A percentile compares a stretch with the other conserved stretches of the same genome.
These are phyloP conservation scores for Saccharata proteae DNA, from an alignment of 2,329 filamentous ascomycete species.

Conservation along the genomic window DNA sequence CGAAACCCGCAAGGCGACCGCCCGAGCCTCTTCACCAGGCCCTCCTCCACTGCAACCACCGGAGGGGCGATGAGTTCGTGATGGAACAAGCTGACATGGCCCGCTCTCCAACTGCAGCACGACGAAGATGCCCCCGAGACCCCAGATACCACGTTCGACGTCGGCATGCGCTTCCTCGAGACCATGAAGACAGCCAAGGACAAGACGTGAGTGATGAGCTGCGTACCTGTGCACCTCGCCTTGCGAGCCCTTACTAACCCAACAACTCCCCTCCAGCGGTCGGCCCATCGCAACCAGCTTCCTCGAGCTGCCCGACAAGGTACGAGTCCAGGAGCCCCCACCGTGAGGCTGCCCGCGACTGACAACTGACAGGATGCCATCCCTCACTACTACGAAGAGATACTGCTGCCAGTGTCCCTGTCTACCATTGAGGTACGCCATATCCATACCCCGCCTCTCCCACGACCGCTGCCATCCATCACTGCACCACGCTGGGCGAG, in stretches of 20 bases:
- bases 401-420: slow-evolving; percentile 67
- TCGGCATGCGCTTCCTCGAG: slow-evolving; percentile 62
- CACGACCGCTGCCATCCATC: not conserved
- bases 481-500: not conserved
- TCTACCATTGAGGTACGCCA: slow-evolving; percentile 57
- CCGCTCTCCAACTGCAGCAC: slow-evolving; percentile 16
- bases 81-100: slow-evolving; percentile 5
- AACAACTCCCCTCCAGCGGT: slow-evolving; percentile 32
- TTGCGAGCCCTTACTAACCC: slow-evolving; percentile 4
- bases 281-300: slow-evolving; percentile 66
- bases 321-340: slow-evolving; percentile 17
- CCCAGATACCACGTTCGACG: slow-evolving; percentile 54
- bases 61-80: not conserved
- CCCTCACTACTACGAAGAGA: slow-evolving; percentile 66
- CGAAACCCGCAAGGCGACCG: slow-evolving; percentile 13
- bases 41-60: slow-evolving; percentile 3
- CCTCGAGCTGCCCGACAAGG: slow-evolving; percentile 53
- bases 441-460: not conserved
- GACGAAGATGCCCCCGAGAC: slow-evolving; percentile 37
- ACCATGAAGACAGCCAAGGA: slow-evolving; percentile 65
- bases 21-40: slow-evolving; percentile 3
- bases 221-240: slow-evolving; percentile 5
- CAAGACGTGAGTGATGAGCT: slow-evolving; percentile 53
- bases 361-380: slow-evolving; percentile 37
- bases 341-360: slow-evolving; percentile 6